These are phyloP conservation scores for Heritiera fomes DNA, from an alignment of 345 rosid genomes.

Conservation along the genomic window DNA sequence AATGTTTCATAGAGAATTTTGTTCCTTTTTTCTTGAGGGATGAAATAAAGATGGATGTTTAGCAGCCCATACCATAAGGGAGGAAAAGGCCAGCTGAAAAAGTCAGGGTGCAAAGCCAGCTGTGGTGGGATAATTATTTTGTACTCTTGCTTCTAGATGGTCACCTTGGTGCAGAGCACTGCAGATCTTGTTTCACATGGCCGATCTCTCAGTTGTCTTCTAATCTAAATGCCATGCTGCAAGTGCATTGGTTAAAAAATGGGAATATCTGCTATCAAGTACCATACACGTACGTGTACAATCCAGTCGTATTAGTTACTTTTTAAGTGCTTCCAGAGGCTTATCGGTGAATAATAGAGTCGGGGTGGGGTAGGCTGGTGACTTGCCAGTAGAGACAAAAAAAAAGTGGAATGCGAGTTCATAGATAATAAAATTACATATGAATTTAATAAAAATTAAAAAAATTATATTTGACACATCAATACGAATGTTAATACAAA, in stretches of 20 bases:
- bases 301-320: background rate
- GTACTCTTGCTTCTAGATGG: background rate
- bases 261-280: background rate
- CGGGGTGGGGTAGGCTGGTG: too few relatives aligned
- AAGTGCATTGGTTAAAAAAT: background rate
- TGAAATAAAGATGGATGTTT: background rate
- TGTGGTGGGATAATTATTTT: constrained; percentile 3
- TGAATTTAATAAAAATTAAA: too few relatives aligned
- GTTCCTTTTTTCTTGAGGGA: background rate
- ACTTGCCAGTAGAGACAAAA: too few relatives aligned
- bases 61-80: background rate
- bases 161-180: background rate
- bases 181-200: background rate
- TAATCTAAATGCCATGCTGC: background rate
- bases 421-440: too few relatives aligned
- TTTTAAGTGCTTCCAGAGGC: too few relatives aligned
- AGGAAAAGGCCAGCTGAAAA: background rate
- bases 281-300: background rate
- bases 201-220: background rate
- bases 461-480: background rate
- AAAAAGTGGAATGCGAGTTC: too few relatives aligned
- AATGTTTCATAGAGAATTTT: background rate
- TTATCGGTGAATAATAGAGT: too few relatives aligned
- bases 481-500: too few relatives aligned
- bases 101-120: background rate